Evolutionary conservation across 768 basidiomycete genomes (phyloP).

Genomic region (Hygrocybe coccinea): DNA sequence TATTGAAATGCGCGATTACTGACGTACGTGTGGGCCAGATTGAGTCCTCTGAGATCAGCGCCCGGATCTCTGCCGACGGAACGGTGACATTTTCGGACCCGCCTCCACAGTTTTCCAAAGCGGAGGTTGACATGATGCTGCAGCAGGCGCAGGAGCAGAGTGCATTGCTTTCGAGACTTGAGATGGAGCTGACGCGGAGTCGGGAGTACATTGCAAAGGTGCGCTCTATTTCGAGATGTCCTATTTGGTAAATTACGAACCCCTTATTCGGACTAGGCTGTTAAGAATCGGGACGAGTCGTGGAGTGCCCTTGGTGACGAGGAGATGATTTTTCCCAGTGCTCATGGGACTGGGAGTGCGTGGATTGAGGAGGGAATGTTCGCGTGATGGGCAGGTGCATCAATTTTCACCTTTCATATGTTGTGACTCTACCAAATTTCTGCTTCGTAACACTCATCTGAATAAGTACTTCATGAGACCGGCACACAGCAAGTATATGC

Average conservation of each 20-base stretch:
- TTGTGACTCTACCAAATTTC: background rate
- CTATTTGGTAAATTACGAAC: background rate
- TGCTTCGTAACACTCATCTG: too few species aligned
- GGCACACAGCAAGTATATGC: too few species aligned
- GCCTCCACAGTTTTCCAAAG: slow-evolving; percentile 51
- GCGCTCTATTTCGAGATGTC: background rate
- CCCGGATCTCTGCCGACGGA: slow-evolving; percentile 59
- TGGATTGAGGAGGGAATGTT: slow-evolving; percentile 9
- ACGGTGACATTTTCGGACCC: slow-evolving; percentile 73
- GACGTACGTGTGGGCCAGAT: slow-evolving; percentile 43
- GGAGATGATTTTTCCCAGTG: background rate
- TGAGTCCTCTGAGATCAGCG: slow-evolving; percentile 63
- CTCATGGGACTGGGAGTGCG: background rate
- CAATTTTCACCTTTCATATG: background rate
- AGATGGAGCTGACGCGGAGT: slow-evolving; percentile 55
- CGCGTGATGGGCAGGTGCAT: too few species aligned
- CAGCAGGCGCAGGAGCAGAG: slow-evolving; percentile 52
- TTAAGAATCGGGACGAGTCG: slow-evolving; percentile 8
- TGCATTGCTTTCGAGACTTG: slow-evolving; percentile 42
- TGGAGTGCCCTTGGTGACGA: slow-evolving; percentile 5
- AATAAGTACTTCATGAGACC: too few species aligned
- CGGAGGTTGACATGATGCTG: slow-evolving; percentile 58
- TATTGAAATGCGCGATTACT: background rate
- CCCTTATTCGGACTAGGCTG: background rate
- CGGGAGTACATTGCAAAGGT: slow-evolving; percentile 74